These are phyloP conservation scores for Setaria viridis DNA, from an alignment of 202 grass and related monocot species.

Conservation along the genomic window DNA sequence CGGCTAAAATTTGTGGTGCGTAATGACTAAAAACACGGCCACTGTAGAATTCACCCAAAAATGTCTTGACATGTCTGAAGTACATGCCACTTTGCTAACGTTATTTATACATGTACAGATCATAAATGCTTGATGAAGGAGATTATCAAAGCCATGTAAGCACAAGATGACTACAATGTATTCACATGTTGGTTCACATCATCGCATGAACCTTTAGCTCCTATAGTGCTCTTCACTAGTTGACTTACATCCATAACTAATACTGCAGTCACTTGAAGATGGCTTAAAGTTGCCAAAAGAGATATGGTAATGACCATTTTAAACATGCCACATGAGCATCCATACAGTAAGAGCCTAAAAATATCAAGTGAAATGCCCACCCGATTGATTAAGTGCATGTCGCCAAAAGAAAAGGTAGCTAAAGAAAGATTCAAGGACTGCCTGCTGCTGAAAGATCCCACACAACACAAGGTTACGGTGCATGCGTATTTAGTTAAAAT, in stretches of 20 bases:
- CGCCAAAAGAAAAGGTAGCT: conserved; percentile 8
- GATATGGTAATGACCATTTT: neutral
- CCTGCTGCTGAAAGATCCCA: neutral
- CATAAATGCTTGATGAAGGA: conserved; percentile 13
- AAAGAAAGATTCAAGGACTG: neutral
- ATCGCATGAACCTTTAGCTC: neutral
- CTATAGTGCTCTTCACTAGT: neutral
- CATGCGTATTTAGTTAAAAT: conserved; percentile 25
- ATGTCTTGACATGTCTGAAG: neutral
- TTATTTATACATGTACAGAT: conserved; percentile 10
- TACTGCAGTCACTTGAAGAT: neutral
- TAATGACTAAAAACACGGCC: neutral
- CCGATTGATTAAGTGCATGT: conserved; percentile 20
- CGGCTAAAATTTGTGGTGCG: neutral
- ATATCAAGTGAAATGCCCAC: conserved; percentile 26
- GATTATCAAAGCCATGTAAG: neutral
- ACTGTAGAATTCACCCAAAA: neutral
- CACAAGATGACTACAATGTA: conserved; percentile 10
- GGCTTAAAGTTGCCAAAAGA: conserved; percentile 26
- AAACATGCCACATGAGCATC: neutral
- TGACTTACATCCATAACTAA: neutral
- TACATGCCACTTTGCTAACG: neutral
- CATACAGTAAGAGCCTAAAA: conserved; percentile 29
- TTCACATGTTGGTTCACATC: neutral
- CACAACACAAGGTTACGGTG: neutral